phyloP scores from a whole-genome alignment of 331 rosid genomes.

The Malus hybrid region DNA sequence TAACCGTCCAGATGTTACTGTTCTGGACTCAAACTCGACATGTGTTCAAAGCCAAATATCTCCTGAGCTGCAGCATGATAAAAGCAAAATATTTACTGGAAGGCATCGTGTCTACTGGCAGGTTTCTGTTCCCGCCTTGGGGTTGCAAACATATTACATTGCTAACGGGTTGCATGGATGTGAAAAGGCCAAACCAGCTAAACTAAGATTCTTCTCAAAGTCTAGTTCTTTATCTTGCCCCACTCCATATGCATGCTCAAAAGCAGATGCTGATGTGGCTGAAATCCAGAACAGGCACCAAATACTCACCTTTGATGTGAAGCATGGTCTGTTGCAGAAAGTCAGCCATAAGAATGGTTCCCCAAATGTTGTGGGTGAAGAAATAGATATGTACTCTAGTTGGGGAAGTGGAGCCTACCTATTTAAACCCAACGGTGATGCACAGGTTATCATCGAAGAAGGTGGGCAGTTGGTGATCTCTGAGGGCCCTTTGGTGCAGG shows the following conservation, averaged over 20 bases:
- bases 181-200: conserved; percentile 69
- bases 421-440: conserved; percentile 77
- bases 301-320: conserved; percentile 62
- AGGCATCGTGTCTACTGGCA: conserved; percentile 81
- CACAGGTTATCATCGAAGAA: conserved; percentile 52
- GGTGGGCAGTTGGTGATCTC: conserved; percentile 65
- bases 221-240: conserved; percentile 55
- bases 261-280: conserved; percentile 35
- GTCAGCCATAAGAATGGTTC: conserved; percentile 33
- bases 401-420: conserved; percentile 86
- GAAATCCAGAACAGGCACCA: conserved; percentile 74
- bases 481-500: conserved; percentile 82
- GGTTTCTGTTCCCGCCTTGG: conserved; percentile 85
- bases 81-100: conserved; percentile 65
- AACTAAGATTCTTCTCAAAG: conserved; percentile 50
- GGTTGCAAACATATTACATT: conserved; percentile 74
- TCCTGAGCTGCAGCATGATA: conserved; percentile 74
- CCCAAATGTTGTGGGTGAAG: conserved; percentile 58
- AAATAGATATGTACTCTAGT: conserved; percentile 78
- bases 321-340: conserved; percentile 71
- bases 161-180: conserved; percentile 56
- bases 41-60: conserved; percentile 83
- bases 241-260: conserved; percentile 59
- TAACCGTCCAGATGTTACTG: conserved; percentile 63
- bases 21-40: conserved; percentile 68